Conservation (phyloP, 345 rosid genomes). For the Gossypium ekmanianum region DNA sequence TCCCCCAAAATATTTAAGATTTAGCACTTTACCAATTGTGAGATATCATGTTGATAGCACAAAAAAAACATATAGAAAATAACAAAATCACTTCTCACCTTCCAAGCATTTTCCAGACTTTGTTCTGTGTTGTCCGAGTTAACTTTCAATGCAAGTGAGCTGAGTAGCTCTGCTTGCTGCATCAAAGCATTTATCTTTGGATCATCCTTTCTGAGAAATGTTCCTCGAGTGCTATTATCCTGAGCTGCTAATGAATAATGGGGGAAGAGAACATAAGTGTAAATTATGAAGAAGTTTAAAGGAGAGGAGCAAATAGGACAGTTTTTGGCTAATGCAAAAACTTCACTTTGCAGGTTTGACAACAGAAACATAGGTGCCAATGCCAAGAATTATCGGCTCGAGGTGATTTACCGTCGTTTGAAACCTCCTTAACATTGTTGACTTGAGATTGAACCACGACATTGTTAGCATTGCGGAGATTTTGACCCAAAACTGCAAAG, state of each 20-base stretch:
- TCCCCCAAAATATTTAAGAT: neutral
- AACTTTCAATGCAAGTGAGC: slow-evolving; percentile 74
- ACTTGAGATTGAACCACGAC: slow-evolving; percentile 27
- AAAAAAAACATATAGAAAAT: slow-evolving; percentile 5
- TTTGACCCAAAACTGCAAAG: slow-evolving; percentile 52
- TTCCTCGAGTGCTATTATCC: slow-evolving; percentile 40
- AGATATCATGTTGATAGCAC: neutral
- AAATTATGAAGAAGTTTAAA: neutral
- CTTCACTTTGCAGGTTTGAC: slow-evolving; percentile 19
- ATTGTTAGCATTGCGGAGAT: slow-evolving; percentile 31
- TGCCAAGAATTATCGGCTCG: neutral
- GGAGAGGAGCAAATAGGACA: slow-evolving; percentile 8
- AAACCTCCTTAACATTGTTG: slow-evolving; percentile 33
- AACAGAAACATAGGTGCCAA: neutral
- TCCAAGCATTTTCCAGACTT: slow-evolving; percentile 94
- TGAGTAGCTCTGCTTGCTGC: slow-evolving; percentile 92
- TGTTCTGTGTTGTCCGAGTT: slow-evolving; percentile 68
- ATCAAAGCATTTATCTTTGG: slow-evolving; percentile 71
- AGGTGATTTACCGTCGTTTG: slow-evolving; percentile 40
- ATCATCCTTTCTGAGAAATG: slow-evolving; percentile 72
- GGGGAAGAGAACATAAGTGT: slow-evolving; percentile 12
- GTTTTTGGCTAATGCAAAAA: neutral
- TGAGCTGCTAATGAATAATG: slow-evolving; percentile 39
- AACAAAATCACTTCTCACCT: slow-evolving; percentile 41
- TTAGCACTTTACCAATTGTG: neutral